These are phyloP conservation scores for Solanum dulcamara DNA, from an alignment of 257 asterid species.

Conservation along the genomic window DNA sequence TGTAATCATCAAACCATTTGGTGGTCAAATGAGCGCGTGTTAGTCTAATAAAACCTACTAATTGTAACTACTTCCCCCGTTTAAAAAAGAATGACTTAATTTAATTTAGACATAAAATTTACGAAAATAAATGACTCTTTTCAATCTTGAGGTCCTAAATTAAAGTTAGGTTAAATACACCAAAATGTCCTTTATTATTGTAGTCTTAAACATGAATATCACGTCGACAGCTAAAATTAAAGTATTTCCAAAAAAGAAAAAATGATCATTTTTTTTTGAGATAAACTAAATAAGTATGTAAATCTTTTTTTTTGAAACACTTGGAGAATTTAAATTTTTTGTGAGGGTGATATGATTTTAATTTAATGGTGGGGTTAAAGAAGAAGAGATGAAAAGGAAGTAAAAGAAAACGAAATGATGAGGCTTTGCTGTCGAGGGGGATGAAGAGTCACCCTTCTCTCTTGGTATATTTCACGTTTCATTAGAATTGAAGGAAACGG, in stretches of 20 bases:
- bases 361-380: neutral
- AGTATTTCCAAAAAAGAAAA: no score
- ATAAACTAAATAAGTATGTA: no score
- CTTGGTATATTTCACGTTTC: neutral
- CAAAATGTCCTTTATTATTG: no score
- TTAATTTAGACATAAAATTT: no score
- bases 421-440: slow-evolving; percentile 9
- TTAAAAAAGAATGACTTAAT: no score
- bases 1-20: slow-evolving; percentile 53
- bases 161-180: no score
- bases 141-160: no score
- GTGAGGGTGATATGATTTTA: neutral
- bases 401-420: slow-evolving; percentile 9
- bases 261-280: no score
- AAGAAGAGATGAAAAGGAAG: neutral
- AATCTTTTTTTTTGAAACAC: neutral
- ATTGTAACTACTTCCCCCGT: no score
- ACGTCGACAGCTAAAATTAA: no score
- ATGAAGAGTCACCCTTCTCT: neutral
- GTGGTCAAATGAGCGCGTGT: slow-evolving; percentile 32
- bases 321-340: neutral
- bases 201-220: no score
- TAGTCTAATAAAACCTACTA: neutral
- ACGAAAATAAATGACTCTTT: no score
- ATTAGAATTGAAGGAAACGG: slow-evolving; percentile 7